Percentiles rank a stretch among this genome's conserved stretches.
Conservation (phyloP, 2,329 filamentous ascomycete species). For the Beauveria medogensis region DNA sequence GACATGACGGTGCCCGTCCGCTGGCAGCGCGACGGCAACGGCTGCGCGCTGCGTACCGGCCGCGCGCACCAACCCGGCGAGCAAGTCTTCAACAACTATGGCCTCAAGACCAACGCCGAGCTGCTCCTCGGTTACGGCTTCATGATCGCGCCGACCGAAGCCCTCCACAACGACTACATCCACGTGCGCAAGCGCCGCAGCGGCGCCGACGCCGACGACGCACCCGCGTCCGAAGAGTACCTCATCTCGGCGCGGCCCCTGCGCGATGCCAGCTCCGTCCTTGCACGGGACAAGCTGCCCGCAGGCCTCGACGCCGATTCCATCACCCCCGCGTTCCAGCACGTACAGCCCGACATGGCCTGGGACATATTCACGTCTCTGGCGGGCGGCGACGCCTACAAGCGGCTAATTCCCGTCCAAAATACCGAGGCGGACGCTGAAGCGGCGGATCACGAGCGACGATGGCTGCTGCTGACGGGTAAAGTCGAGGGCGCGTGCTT, state of each 20-base stretch:
- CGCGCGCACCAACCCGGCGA: slow-evolving; percentile 41
- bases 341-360: slow-evolving; percentile 46
- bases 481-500: slow-evolving; percentile 21
- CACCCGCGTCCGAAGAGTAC: slow-evolving; percentile 31
- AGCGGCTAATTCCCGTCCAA: slow-evolving; percentile 1
- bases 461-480: slow-evolving; percentile 23
- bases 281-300: slow-evolving; percentile 34
- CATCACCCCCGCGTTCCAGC: slow-evolving; percentile 34
- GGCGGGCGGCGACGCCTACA: slow-evolving; percentile 12
- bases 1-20: slow-evolving; percentile 48
- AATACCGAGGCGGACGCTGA: slow-evolving; percentile 17
- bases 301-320: slow-evolving; percentile 12
- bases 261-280: slow-evolving; percentile 37
- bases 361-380: slow-evolving; percentile 39
- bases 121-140: slow-evolving; percentile 58
- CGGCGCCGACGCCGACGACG: slow-evolving; percentile 8
- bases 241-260: slow-evolving; percentile 46
- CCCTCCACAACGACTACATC: slow-evolving; percentile 52
- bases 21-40: slow-evolving; percentile 41
- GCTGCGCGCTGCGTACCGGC: slow-evolving; percentile 36
- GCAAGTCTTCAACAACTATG: slow-evolving; percentile 64
- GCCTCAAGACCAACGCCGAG: slow-evolving; percentile 65
- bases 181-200: slow-evolving; percentile 42
- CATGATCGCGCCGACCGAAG: slow-evolving; percentile 38
- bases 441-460: slow-evolving; percentile 8